These are phyloP conservation scores for Hyphopichia homilentoma DNA, from an alignment of 805 yeast genomes.

Conservation along the genomic window DNA sequence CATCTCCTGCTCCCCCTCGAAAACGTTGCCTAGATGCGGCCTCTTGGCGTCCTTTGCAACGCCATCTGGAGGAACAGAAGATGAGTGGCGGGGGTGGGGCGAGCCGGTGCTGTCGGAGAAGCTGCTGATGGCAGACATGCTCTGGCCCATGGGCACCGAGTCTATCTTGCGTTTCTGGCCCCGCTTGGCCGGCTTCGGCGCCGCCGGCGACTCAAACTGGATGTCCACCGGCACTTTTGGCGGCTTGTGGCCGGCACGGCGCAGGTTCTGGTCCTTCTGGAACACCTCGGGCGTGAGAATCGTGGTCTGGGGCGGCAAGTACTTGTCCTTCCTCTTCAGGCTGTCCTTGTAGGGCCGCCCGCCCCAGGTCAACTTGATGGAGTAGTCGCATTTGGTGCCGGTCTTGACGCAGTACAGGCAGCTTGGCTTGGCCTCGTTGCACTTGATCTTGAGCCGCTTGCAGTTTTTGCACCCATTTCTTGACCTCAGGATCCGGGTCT, in stretches of 20 bases:
- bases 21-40: slow-evolving; percentile 3
- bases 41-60: too few species aligned
- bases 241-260: background rate
- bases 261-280: background rate
- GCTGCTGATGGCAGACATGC: background rate
- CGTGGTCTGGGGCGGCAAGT: slow-evolving; percentile 7
- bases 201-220: slow-evolving; percentile 4
- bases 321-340: slow-evolving; percentile 29
- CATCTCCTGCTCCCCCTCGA: slow-evolving; percentile 1
- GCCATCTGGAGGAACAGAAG: slow-evolving; percentile 13
- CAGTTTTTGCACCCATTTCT: slow-evolving; percentile 62
- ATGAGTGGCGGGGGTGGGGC: slow-evolving; percentile 8
- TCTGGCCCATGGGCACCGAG: background rate
- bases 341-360: slow-evolving; percentile 59
- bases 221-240: slow-evolving; percentile 5
- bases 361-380: slow-evolving; percentile 66
- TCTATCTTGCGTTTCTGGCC: background rate
- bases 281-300: background rate
- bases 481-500: slow-evolving; percentile 35
- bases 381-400: slow-evolving; percentile 54
- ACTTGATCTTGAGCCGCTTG: slow-evolving; percentile 59
- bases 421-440: slow-evolving; percentile 63
- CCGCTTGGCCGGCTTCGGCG: background rate
- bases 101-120: background rate
- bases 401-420: slow-evolving; percentile 56